Base-by-base conservation (phyloP, 768 basidiomycete genomes). In the Russula ochroleuca region DNA sequence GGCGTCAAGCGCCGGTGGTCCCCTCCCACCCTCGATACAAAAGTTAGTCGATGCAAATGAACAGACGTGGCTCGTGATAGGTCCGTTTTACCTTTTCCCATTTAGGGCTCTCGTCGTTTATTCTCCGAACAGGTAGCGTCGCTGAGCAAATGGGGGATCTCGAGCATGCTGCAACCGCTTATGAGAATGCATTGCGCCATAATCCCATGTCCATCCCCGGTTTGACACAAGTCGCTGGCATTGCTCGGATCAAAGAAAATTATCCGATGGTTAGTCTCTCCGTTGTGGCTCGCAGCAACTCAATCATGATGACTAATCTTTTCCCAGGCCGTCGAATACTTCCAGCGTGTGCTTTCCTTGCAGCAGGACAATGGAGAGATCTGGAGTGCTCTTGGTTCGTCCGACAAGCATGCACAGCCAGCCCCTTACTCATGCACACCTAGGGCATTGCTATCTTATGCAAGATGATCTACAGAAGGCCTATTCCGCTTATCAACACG, bases 381-480 rank as follows among this genome's bases (percentile, higher is more conserved):
- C 62, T 98, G 96, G 96, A 94, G 92, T 71, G 94, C 95, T 0
- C 83, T 99, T 63, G 94, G 93, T 87, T 74, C 67, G 71, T 80
- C 57, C 59, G 60, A 47, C 73, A 72, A 43, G 28, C 62, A 43
- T 68, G 64, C 61, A 64, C 65, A 66, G 57, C 51, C 58, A 48
- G 48, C 60, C 51, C 50, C 37, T 65, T 8, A 28, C 17, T 66
- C 52, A 56, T 59, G 55, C 67, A 53, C 60, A 52, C 33, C 43
- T 66, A 91, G 93, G 95, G 37, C 94, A 98, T 70, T 98, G 96
- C 75, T 94, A 96, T 75, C 86, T 99, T 64, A 98, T 97, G 96
- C 95, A 97, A 73, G 97, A 98, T 73, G 94, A 98, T 78, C 84
- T 99, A 51, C 94, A 96, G 78, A 97, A 96, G 79, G 97, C 97